Evolutionary conservation across 176 grass and related monocot species (phyloP), one percentile per base, ranked within the genome.

Genomic region (Oryza glaberrima): DNA sequence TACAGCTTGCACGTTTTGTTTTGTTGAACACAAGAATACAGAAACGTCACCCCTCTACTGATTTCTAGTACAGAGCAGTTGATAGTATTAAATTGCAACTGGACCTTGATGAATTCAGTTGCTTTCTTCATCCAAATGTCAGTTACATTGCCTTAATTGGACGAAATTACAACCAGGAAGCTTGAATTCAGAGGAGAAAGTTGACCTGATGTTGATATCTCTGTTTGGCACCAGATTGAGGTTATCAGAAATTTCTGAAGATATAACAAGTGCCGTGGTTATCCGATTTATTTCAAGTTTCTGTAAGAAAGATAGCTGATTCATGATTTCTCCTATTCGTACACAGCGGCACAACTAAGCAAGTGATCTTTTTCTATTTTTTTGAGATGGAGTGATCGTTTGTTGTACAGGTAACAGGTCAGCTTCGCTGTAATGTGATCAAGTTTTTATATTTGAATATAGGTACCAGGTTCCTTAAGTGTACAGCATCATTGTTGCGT

Each of bases 111-210:
- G 11, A 30, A 15, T 75, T 22, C 23, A 35, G 3, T 77, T 45
- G 71, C 38, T 81, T 19, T 46, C 64, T 77, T 77, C 78, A 77
- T 19, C 26, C 32, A 58, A 58, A 61, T 90, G 78, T 78, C 88
- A 90, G 74, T 51, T 78, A 38, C 10, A 1, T 30, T 69, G 61
- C 4, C 6, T 5, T 61, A 67, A 49, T 20, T 54, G 25, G 0
- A 7, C 22, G 28, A 77, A 43, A 46, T 67, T 72, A 9, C 45
- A 47, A 34, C 12, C 51, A 17, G 25, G 40, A 44, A 32, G 60
- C 76, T 20, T 65, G 40, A 49, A 83, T 83, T 78, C 43, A 78
- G 66, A 76, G 9, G 51, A 64, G 49, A 75, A 69, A 80, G 48
- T 49, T 75, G 78, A 77, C 49, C 12, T 73, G 56, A 60, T 32